These are phyloP conservation scores for Calvatia gigantea DNA, from an alignment of 768 basidiomycete genomes.

Conservation along the genomic window DNA sequence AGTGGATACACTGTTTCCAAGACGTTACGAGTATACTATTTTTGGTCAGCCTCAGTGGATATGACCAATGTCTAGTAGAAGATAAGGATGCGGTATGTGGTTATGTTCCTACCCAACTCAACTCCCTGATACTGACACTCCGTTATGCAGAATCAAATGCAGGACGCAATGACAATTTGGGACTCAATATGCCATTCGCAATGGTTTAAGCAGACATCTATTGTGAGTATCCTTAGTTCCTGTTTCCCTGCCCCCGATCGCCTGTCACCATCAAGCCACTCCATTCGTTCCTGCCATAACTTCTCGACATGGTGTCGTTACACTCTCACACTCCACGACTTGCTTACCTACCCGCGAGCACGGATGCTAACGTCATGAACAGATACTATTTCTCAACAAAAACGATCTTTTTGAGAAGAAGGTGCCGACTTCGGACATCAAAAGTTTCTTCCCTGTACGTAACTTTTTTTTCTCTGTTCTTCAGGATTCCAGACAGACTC, in stretches of 20 bases:
- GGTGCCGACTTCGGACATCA: constrained; percentile 77
- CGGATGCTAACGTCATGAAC: neutral
- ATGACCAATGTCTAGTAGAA: constrained; percentile 92
- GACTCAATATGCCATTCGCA: constrained; percentile 97
- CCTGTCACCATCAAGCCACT: neutral
- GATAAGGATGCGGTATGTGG: constrained; percentile 81
- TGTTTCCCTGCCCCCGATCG: constrained; percentile 21
- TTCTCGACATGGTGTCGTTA: neutral
- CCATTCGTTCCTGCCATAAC: neutral
- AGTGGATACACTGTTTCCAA: constrained; percentile 95
- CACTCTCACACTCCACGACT: neutral
- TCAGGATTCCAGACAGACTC: neutral
- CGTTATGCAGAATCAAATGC: constrained; percentile 89
- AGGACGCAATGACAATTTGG: constrained; percentile 98
- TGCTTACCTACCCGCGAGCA: neutral
- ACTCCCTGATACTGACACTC: neutral
- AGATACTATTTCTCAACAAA: constrained; percentile 96
- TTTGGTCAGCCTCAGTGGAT: constrained; percentile 87
- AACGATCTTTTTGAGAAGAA: constrained; percentile 90
- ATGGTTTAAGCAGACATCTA: constrained; percentile 94
- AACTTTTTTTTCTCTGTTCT: neutral
- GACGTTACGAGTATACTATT: constrained; percentile 93
- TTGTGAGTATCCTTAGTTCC: constrained; percentile 46
- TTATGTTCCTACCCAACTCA: neutral
- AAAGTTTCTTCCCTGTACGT: constrained; percentile 82